Conservation (phyloP, 164 flowering plant species). For the Magnolia sinica region DNA sequence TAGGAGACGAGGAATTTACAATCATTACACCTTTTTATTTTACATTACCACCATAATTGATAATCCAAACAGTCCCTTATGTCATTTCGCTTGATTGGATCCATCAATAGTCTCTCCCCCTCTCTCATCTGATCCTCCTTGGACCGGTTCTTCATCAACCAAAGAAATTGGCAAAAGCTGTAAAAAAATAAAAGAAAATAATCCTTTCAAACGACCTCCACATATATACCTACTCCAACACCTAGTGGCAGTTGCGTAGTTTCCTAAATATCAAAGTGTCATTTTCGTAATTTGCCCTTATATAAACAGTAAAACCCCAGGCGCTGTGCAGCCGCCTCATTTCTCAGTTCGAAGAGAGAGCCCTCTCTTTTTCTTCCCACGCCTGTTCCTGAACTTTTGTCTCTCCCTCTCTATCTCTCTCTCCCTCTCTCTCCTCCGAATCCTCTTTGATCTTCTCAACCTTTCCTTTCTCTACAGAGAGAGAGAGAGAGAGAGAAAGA, state of each 20-base stretch:
- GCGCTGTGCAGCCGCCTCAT: constrained; percentile 4
- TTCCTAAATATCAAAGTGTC: not conserved
- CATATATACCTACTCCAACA: not conserved
- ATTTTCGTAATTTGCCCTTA: not conserved
- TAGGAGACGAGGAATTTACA: too few relatives aligned
- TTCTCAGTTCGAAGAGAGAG: constrained; percentile 1
- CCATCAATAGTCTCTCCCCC: not conserved
- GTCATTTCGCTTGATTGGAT: not conserved
- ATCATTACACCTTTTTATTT: too few relatives aligned
- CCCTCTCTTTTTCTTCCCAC: not conserved
- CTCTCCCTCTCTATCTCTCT: too few relatives aligned
- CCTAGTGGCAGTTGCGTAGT: not conserved
- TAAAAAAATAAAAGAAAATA: too few relatives aligned
- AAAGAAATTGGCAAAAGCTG: too few relatives aligned
- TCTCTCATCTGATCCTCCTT: too few relatives aligned
- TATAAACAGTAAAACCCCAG: constrained; percentile 9
- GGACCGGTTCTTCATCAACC: too few relatives aligned
- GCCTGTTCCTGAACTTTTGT: not conserved
- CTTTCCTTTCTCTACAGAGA: not conserved
- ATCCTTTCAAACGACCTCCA: not conserved
- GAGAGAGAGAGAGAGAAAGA: not conserved
- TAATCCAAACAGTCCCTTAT: not conserved
- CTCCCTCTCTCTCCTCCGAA: not conserved
- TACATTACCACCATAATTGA: too few relatives aligned
- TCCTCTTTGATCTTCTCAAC: not conserved